Percentiles rank a stretch among this genome's conserved stretches.
phyloP scores from a whole-genome alignment of 148 eudicot genomes.

The Fallopia convolvulus region DNA sequence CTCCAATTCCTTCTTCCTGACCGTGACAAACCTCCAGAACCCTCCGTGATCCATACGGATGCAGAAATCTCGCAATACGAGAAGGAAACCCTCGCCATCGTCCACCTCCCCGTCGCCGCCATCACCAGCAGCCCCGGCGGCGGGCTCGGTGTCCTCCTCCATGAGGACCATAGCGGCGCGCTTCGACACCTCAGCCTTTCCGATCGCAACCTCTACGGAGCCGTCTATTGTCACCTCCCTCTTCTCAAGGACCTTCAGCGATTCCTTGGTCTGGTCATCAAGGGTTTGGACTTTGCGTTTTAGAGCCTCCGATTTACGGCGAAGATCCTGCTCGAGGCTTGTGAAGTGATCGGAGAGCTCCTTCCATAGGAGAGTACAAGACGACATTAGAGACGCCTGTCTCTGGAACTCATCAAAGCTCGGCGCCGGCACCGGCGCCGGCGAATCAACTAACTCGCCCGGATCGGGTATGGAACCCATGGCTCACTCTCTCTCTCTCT shows the following conservation, averaged over 20 bases:
- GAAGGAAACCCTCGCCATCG: conserved; percentile 45
- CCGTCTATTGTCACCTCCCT: conserved; percentile 61
- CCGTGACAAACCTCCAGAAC: conserved; percentile 64
- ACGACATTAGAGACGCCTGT: conserved; percentile 90
- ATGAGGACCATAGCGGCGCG: conserved; percentile 23
- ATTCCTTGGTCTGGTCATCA: conserved; percentile 46
- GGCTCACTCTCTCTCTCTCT: background rate
- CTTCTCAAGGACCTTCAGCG: conserved; percentile 43
- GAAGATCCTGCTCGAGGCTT: conserved; percentile 56
- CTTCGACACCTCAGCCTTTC: conserved; percentile 39
- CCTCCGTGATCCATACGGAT: conserved; percentile 50
- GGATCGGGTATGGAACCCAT: conserved; percentile 86
- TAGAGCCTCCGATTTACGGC: conserved; percentile 52
- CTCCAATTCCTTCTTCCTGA: conserved; percentile 76
- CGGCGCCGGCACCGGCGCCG: conserved; percentile 31
- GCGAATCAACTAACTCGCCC: conserved; percentile 39
- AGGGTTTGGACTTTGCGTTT: conserved; percentile 45
- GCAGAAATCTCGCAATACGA: conserved; percentile 45
- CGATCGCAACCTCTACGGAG: conserved; percentile 45
- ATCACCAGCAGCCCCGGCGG: background rate
- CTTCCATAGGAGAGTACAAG: conserved; percentile 94
- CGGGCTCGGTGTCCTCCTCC: conserved; percentile 5
- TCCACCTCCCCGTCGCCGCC: conserved; percentile 41
- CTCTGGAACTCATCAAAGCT: conserved; percentile 79
- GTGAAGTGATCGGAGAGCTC: conserved; percentile 92